Evolutionary conservation across 306 rosid species (phyloP).

Genomic region (Fragaria iinumae): DNA sequence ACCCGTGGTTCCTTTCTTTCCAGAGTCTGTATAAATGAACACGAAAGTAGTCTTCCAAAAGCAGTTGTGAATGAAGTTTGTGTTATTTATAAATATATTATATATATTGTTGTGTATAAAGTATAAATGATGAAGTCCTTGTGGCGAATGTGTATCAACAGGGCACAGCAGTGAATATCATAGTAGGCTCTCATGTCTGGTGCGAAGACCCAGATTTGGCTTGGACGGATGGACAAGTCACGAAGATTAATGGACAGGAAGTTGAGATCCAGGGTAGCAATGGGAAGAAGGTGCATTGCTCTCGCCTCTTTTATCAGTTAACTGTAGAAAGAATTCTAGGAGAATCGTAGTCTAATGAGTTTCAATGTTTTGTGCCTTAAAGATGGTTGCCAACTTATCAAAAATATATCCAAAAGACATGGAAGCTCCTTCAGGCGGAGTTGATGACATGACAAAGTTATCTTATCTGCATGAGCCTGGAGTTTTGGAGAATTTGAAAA

Average conservation of each 20-base stretch:
- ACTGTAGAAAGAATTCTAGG: neutral
- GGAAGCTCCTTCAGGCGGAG: slow-evolving; percentile 97
- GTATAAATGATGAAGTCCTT: slow-evolving; percentile 7
- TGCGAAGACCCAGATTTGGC: slow-evolving; percentile 63
- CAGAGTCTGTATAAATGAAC: neutral
- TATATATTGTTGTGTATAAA: neutral
- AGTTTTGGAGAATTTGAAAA: slow-evolving; percentile 84
- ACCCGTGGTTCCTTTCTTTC: too few relatives aligned
- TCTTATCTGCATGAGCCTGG: slow-evolving; percentile 99
- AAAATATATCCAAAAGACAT: slow-evolving; percentile 78
- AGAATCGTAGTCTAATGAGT: slow-evolving; percentile 2
- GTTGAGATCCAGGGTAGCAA: slow-evolving; percentile 59
- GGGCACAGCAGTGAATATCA: slow-evolving; percentile 92
- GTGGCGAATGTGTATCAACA: slow-evolving; percentile 37
- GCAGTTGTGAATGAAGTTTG: neutral
- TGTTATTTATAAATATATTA: neutral
- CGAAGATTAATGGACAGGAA: slow-evolving; percentile 71
- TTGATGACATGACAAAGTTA: slow-evolving; percentile 98
- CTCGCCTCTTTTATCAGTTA: neutral
- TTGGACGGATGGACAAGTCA: slow-evolving; percentile 80
- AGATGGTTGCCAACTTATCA: slow-evolving; percentile 67
- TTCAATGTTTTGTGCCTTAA: slow-evolving; percentile 27
- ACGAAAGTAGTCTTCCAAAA: neutral
- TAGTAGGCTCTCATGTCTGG: slow-evolving; percentile 95
- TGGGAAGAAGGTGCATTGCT: slow-evolving; percentile 66